Base-by-base conservation (phyloP, 306 rosid species). In the Gastrolobium bilobum region DNA sequence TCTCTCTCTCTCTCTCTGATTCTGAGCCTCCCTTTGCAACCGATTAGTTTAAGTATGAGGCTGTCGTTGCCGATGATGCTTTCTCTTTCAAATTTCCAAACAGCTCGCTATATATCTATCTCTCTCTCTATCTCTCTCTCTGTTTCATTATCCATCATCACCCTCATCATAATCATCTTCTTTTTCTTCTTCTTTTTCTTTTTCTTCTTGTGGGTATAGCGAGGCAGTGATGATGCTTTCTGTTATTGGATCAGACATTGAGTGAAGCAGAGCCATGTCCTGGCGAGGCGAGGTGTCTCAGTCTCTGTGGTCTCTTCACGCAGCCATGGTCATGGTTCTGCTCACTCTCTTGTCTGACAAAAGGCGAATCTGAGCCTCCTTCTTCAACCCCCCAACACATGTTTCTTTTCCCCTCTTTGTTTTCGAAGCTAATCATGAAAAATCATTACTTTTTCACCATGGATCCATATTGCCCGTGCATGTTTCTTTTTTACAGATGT, bases 361-460 rank as follows among this genome's bases (percentile, higher is more conserved):
- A 81, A 74, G 84, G 80, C 70, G 46, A 74, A 74, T 81, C 71
- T 73, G 84, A 81, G 84, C 84, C 76, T 81, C 31, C 62, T 56
- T 11, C 52, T 73, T 53, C 47, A 71, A 15, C 77, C 43, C 52
- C 26, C 26, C 26, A 20, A 0, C 0, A 20, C 26, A 20, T 1
- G 26, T 20, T 20, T 20, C 26, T 20, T 20, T 20, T 20, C 26
- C 26, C 26, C 26, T 20, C 26, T 20, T 20, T 20, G 0, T 20
- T 20, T n/a, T n/a, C n/a, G n/a, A n/a, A n/a, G n/a, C n/a, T n/a
- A n/a, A n/a, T n/a, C n/a, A n/a, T n/a, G n/a, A 20, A 20, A 20
- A 20, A 20, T 20, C 26, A 20, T 20, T 20, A 20, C 26, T 20
- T 20, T 20, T 20, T 20, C 26, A 20, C 26, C 26, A 20, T 20